These are phyloP conservation scores for Irpex sp. DNA, from an alignment of 1,284 basidiomycete genomes.

Conservation along the genomic window DNA sequence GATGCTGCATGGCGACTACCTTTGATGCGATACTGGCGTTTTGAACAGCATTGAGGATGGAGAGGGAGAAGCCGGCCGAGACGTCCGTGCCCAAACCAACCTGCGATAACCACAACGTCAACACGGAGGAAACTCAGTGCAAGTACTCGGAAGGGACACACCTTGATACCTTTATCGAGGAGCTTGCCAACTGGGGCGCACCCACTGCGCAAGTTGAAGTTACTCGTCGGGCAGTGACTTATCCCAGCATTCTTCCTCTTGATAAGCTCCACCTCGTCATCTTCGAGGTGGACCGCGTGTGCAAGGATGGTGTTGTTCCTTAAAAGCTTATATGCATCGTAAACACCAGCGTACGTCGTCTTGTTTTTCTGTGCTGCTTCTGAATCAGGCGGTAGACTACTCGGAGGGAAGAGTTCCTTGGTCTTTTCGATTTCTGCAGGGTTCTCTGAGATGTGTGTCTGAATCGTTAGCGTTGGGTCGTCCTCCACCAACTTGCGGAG, in stretches of 20 bases:
- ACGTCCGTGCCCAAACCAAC: constrained; percentile 90
- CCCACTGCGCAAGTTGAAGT: constrained; percentile 86
- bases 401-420: constrained; percentile 49
- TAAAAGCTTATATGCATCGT: constrained; percentile 77
- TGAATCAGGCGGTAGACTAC: neutral
- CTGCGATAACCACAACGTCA: too few species aligned
- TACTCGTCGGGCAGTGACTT: constrained; percentile 91
- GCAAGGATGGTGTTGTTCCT: constrained; percentile 78
- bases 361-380: constrained; percentile 14
- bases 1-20: constrained; percentile 46
- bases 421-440: constrained; percentile 67
- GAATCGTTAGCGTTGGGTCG: constrained; percentile 66
- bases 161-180: constrained; percentile 84
- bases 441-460: constrained; percentile 95
- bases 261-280: constrained; percentile 73
- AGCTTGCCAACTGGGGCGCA: constrained; percentile 74
- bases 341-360: constrained; percentile 70
- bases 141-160: constrained; percentile 22
- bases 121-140: too few species aligned
- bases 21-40: constrained; percentile 84
- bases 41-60: constrained; percentile 79
- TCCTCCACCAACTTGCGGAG: constrained; percentile 57
- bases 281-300: constrained; percentile 81
- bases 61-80: constrained; percentile 83
- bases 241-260: constrained; percentile 67